Conservation (phyloP, 192 early-diverging fungal species). For the Coemansia sp. region DNA sequence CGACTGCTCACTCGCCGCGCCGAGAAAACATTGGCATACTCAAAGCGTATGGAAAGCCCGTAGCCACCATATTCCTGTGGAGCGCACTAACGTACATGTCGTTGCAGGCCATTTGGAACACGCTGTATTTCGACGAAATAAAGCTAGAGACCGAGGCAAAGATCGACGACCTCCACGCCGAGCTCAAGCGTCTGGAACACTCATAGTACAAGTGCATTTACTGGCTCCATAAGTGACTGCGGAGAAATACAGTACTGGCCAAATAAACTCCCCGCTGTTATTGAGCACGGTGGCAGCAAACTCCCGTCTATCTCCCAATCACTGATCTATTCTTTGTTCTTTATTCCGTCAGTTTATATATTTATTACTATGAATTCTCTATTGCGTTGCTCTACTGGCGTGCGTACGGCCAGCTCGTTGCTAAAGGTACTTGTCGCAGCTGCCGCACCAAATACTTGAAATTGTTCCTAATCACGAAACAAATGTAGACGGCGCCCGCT, state of each 20-base stretch:
- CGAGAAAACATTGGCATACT: conserved; percentile 36
- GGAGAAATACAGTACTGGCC: background rate
- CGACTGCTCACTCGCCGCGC: conserved; percentile 2
- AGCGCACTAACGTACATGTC: conserved; percentile 44
- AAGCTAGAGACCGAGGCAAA: conserved; percentile 44
- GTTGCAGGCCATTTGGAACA: conserved; percentile 45
- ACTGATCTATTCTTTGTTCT: conserved; percentile 1
- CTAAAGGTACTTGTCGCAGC: conserved; percentile 1
- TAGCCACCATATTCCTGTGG: conserved; percentile 47
- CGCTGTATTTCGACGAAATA: conserved; percentile 45
- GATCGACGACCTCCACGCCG: conserved; percentile 30
- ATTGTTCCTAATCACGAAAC: background rate
- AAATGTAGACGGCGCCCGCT: background rate
- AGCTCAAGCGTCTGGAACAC: conserved; percentile 12
- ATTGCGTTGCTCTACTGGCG: background rate
- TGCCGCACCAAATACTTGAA: background rate
- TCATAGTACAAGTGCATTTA: background rate
- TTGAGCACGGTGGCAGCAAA: background rate
- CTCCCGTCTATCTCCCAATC: background rate
- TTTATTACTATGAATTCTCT: background rate
- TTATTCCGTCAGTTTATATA: background rate
- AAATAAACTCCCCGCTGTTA: background rate
- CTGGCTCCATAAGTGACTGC: background rate
- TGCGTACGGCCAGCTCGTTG: background rate
- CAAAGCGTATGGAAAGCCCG: conserved; percentile 42